Evolutionary conservation across 164 flowering plant genomes (phyloP).

Genomic region (Vitis cinerea): DNA sequence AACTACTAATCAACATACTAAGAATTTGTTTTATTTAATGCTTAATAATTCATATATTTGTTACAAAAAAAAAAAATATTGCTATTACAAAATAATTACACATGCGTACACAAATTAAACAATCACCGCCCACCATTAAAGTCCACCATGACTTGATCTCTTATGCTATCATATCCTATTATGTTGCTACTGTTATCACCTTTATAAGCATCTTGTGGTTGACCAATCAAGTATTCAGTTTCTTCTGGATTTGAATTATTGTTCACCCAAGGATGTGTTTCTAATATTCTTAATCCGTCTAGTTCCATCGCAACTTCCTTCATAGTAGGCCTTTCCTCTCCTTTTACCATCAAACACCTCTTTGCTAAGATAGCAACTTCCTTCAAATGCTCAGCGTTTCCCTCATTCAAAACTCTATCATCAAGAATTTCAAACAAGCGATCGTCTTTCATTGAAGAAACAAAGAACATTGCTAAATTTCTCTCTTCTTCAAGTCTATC

Average conservation of each 20-base stretch:
- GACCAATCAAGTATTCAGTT: too few relatives aligned
- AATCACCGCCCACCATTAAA: too few relatives aligned
- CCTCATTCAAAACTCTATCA: background rate
- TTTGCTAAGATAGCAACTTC: conserved; percentile 16
- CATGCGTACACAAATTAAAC: too few relatives aligned
- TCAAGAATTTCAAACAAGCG: conserved; percentile 17
- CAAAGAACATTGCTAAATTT: conserved; percentile 28
- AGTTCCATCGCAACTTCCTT: conserved; percentile 25
- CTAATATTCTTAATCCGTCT: conserved; percentile 3
- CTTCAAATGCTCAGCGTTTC: conserved; percentile 2
- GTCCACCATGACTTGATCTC: too few relatives aligned
- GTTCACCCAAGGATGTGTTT: conserved; percentile 2
- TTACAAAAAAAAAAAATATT: too few relatives aligned
- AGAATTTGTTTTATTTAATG: too few relatives aligned
- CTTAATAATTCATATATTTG: too few relatives aligned
- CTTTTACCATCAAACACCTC: conserved; percentile 18
- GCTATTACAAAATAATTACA: too few relatives aligned
- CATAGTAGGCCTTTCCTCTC: conserved; percentile 24
- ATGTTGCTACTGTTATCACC: too few relatives aligned
- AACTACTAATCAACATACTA: too few relatives aligned
- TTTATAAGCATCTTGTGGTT: too few relatives aligned
- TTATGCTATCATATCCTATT: too few relatives aligned
- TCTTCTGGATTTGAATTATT: background rate
- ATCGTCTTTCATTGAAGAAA: conserved; percentile 13
- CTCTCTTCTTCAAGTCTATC: conserved; percentile 6